A percentile compares a stretch with the other conserved stretches of the same genome.
Evolutionary conservation across 805 yeast species (phyloP).

Genomic region (Wickerhamiella sergipiensis): DNA sequence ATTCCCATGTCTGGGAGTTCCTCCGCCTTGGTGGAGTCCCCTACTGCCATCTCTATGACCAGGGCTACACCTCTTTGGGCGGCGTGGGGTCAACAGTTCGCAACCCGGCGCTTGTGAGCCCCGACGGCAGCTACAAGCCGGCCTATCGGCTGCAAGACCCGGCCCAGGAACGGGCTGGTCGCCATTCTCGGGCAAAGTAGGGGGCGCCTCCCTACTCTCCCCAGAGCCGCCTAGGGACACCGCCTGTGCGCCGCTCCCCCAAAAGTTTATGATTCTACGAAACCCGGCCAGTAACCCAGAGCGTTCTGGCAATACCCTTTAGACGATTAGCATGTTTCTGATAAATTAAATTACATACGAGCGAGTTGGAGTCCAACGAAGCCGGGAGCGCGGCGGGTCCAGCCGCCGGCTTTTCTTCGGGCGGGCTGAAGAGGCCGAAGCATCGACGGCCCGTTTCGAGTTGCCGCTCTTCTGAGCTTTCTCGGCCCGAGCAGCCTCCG

Average conservation of each 20-base stretch:
- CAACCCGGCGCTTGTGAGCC: slow-evolving; percentile 44
- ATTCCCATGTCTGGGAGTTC: slow-evolving; percentile 72
- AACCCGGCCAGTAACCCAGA: no score
- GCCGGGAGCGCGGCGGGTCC: background rate
- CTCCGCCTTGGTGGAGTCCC: slow-evolving; percentile 41
- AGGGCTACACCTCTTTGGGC: slow-evolving; percentile 84
- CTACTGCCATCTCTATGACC: slow-evolving; percentile 66
- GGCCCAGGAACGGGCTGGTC: slow-evolving; percentile 42
- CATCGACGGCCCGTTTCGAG: no score
- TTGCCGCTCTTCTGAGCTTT: no score
- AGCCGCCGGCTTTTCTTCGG: background rate
- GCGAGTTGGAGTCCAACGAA: background rate
- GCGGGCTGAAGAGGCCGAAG: no score
- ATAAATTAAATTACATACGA: background rate
- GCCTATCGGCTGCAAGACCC: slow-evolving; percentile 34
- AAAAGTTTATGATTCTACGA: background rate
- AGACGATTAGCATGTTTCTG: background rate
- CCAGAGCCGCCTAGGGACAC: no score
- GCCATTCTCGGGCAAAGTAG: slow-evolving; percentile 9
- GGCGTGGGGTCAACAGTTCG: slow-evolving; percentile 55
- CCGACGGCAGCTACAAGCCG: slow-evolving; percentile 37
- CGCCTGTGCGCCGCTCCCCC: no score
- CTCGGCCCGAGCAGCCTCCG: no score
- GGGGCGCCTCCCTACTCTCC: no score
- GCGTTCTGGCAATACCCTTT: no score